phyloP scores from a whole-genome alignment of 1,284 basidiomycete species.

The Ceratobasidium sp. region DNA sequence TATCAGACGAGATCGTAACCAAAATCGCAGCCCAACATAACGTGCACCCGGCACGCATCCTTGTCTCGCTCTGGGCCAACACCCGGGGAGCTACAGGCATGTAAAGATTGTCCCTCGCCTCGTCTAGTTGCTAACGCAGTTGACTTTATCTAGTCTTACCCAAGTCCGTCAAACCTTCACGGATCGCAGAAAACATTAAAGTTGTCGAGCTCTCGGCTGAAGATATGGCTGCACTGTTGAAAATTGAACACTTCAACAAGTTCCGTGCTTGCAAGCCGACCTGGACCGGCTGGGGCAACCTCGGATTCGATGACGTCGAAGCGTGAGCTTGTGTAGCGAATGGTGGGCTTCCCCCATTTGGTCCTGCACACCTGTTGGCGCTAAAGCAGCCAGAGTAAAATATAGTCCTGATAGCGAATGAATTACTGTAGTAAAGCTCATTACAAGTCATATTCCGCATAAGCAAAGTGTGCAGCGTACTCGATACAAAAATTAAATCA shows the following conservation, averaged over 20 bases:
- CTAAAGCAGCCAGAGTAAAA: conserved; percentile 3
- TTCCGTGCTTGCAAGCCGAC: conserved; percentile 43
- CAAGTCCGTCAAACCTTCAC: conserved; percentile 40
- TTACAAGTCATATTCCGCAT: conserved; percentile 25
- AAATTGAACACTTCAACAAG: conserved; percentile 38
- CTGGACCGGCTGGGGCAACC: conserved; percentile 44
- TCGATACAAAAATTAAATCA: conserved; percentile 24
- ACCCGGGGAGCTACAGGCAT: conserved; percentile 16
- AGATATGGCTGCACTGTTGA: conserved; percentile 41
- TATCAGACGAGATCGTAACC: conserved; percentile 47
- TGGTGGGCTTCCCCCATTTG: background rate
- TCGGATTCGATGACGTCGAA: conserved; percentile 38
- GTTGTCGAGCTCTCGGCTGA: conserved; percentile 40
- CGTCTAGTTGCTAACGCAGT: background rate
- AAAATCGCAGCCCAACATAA: conserved; percentile 39
- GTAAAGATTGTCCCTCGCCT: background rate
- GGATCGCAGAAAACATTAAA: conserved; percentile 42
- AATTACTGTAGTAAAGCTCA: conserved; percentile 32
- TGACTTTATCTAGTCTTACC: conserved; percentile 40
- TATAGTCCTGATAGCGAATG: conserved; percentile 31
- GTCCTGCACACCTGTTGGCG: background rate
- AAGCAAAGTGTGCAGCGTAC: conserved; percentile 29
- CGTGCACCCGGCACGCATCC: conserved; percentile 42
- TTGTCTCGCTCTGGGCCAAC: conserved; percentile 43
- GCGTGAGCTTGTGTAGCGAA: conserved; percentile 1